Conservation (phyloP, 768 basidiomycete species). For the Trametes meyenii region DNA sequence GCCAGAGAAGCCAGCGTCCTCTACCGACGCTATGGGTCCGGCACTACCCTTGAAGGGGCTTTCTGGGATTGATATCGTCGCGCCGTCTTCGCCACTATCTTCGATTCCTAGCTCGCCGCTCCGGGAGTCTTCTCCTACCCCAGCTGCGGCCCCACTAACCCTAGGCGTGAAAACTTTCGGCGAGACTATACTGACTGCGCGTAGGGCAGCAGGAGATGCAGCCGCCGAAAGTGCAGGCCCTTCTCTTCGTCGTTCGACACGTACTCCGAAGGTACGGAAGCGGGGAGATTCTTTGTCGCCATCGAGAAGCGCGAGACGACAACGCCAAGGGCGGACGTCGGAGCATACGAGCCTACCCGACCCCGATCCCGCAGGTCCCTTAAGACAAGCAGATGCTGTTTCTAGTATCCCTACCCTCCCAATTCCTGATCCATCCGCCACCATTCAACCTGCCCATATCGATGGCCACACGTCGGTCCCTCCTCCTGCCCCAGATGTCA, state of each 20-base stretch:
- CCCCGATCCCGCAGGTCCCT: no score
- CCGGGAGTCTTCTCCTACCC: not conserved
- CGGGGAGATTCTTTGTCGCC: slow-evolving; percentile 15
- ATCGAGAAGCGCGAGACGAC: not conserved
- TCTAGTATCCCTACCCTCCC: no score
- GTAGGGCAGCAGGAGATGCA: no score
- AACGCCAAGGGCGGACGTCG: not conserved
- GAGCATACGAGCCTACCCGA: no score
- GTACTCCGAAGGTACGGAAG: slow-evolving; percentile 10
- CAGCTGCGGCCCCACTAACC: not conserved
- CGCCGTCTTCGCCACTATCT: slow-evolving; percentile 7
- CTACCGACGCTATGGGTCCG: not conserved
- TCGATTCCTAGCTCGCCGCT: not conserved
- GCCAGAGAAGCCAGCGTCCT: not conserved
- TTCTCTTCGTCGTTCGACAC: slow-evolving; percentile 13
- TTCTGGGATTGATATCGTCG: not conserved
- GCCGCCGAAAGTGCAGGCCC: not conserved
- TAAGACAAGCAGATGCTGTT: no score
- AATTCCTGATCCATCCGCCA: no score
- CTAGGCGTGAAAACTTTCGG: not conserved
- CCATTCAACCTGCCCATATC: no score
- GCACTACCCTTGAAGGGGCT: not conserved
- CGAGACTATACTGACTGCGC: not conserved
- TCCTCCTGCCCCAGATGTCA: no score
- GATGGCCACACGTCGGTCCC: no score